Evolutionary conservation across 1,139 yeast species (phyloP), one percentile per base, ranked within the genome.

Genomic region (Blastobotrys indianensis): DNA sequence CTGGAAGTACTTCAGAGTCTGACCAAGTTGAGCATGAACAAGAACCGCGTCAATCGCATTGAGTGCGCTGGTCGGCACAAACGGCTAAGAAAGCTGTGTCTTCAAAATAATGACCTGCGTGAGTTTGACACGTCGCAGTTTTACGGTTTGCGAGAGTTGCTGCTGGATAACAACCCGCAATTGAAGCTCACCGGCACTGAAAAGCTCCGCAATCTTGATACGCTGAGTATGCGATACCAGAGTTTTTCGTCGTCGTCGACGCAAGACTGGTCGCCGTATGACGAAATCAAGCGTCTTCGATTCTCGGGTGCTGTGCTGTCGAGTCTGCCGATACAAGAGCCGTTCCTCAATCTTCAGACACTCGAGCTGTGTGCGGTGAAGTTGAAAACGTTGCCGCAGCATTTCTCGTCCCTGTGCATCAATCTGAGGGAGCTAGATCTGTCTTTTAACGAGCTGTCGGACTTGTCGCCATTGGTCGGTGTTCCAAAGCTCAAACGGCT

Each of bases 381-480:
- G 3, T 50, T 66, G 11, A 41, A 42, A n/a, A 30, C 32, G 8
- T 49, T 66, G 29, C 69, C 69, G 1, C 46, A 43, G 12, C 43
- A 51, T 28, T 58, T 66, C 41, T 48, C 57, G 8, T 52, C 51
- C 31, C 45, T 52, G 36, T 53, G 56, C 25, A 54, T 61, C 37
- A 65, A 65, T 45, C 47, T 65, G 25, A 58, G 69, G 6, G 66
- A 62, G 25, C 52, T 66, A 20, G 62, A 66, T 44, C 49, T 65
- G 32, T 57, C 65, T n/a, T 57, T 62, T 51, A 66, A 66, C 50
- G 46, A 53, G 44, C 41, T 66, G 2, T 31, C 46, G 10, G 60
- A 57, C 39, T 45, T 65, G 7, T 33, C 51, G 2, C 58, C 64
- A 10, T 46, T 65, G 30, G 48, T 49, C 37, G 54, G 53, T 13